A percentile compares a stretch with the other conserved stretches of the same genome.
These are phyloP conservation scores for Lipomyces lipofer DNA, from an alignment of 805 yeast species.

Conservation along the genomic window DNA sequence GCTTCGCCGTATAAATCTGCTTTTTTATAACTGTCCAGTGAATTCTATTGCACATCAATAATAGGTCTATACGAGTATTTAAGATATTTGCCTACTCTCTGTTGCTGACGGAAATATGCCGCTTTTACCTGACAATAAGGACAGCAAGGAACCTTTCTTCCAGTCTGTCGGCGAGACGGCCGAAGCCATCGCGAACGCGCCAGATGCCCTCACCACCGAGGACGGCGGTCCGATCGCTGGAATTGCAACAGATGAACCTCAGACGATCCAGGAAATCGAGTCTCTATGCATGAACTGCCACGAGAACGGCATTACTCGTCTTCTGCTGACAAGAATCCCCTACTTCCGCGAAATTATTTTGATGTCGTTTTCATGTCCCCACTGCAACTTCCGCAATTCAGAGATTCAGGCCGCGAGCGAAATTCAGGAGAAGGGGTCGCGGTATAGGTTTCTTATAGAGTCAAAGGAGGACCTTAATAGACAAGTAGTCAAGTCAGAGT, in stretches of 20 bases:
- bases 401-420: slow-evolving; percentile 96
- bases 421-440: slow-evolving; percentile 84
- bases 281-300: slow-evolving; percentile 96
- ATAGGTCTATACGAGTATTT: too few species aligned
- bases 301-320: slow-evolving; percentile 76
- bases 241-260: slow-evolving; percentile 51
- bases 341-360: slow-evolving; percentile 85
- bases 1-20: too few species aligned
- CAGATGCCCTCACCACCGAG: slow-evolving; percentile 59
- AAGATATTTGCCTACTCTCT: too few species aligned
- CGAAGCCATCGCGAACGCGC: slow-evolving; percentile 54
- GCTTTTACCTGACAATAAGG: not conserved
- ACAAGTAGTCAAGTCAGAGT: slow-evolving; percentile 88
- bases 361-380: slow-evolving; percentile 95
- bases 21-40: too few species aligned
- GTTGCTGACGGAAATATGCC: too few species aligned
- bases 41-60: too few species aligned
- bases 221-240: slow-evolving; percentile 34
- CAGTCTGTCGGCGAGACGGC: slow-evolving; percentile 25
- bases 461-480: slow-evolving; percentile 72
- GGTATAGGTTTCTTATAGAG: slow-evolving; percentile 70
- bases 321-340: slow-evolving; percentile 86
- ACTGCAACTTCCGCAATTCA: slow-evolving; percentile 85
- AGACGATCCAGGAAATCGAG: slow-evolving; percentile 93
- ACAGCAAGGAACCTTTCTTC: slow-evolving; percentile 16